Evolutionary conservation across 441 rosid species (phyloP).

Genomic region (Viola pubescens): DNA sequence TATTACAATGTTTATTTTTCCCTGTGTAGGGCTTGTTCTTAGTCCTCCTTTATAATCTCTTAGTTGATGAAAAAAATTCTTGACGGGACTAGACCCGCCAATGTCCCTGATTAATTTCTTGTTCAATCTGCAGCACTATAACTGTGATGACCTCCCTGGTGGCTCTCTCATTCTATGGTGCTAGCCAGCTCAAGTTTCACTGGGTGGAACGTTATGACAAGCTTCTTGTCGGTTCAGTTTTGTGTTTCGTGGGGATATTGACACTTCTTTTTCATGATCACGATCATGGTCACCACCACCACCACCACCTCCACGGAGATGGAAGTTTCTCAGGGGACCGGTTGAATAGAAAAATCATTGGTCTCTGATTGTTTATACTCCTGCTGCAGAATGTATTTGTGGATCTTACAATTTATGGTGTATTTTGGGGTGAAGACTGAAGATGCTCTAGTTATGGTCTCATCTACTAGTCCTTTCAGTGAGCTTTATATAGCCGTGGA

Average conservation of each 20-base stretch:
- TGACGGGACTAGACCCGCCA: no score
- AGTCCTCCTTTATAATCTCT: no score
- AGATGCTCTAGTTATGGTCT: no score
- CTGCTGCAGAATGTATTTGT: no score
- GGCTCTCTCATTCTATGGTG: constrained; percentile 96
- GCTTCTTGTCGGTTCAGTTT: constrained; percentile 84
- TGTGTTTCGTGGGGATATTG: constrained; percentile 81
- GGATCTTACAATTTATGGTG: no score
- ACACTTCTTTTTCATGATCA: constrained; percentile 85
- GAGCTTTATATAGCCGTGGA: no score
- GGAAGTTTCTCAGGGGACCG: background rate
- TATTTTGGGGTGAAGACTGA: no score
- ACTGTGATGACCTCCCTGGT: constrained; percentile 93
- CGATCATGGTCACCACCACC: constrained; percentile 30
- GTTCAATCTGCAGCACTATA: constrained; percentile 53
- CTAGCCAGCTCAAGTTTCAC: constrained; percentile 90
- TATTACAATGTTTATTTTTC: no score
- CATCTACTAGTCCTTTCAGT: no score
- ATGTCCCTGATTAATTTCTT: background rate
- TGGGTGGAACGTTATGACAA: constrained; percentile 97
- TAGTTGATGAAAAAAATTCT: no score
- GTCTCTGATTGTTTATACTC: background rate
- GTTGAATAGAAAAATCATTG: background rate
- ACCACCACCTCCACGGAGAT: constrained; percentile 12
- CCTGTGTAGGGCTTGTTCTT: background rate